These are phyloP conservation scores for Basipetospora chlamydospora DNA, from an alignment of 2,329 filamentous ascomycete species.

Conservation along the genomic window DNA sequence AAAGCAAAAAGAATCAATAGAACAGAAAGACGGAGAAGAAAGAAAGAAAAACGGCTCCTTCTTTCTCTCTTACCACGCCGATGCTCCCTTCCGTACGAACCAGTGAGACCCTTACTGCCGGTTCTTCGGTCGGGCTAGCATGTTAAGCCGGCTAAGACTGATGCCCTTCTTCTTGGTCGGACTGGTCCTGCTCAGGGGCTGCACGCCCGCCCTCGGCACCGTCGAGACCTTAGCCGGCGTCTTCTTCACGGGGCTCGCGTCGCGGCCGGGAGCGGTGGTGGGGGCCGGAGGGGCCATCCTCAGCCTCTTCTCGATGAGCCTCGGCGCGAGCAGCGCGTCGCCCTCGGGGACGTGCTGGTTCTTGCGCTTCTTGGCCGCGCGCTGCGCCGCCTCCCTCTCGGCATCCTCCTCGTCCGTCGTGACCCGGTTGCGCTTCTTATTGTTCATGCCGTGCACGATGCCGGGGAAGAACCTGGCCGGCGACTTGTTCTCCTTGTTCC, in stretches of 20 bases:
- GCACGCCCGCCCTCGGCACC: background rate
- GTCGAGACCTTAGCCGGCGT: background rate
- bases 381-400: slow-evolving; percentile 29
- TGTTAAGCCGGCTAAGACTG: slow-evolving; percentile 44
- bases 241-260: slow-evolving; percentile 4
- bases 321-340: slow-evolving; percentile 36
- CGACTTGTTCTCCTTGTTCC: slow-evolving; percentile 41
- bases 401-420: slow-evolving; percentile 41
- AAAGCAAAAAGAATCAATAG: no score
- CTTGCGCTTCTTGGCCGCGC: slow-evolving; percentile 45
- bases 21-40: no score
- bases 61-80: no score
- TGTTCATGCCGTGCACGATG: slow-evolving; percentile 46
- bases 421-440: slow-evolving; percentile 51
- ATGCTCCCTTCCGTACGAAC: no score
- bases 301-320: slow-evolving; percentile 17
- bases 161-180: slow-evolving; percentile 36
- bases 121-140: slow-evolving; percentile 45
- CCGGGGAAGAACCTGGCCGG: slow-evolving; percentile 25
- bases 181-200: slow-evolving; percentile 6
- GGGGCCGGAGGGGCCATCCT: background rate
- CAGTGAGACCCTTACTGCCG: slow-evolving; percentile 25
- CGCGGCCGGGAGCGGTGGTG: slow-evolving; percentile 1
- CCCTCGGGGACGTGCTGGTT: slow-evolving; percentile 32
- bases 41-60: no score